Evolutionary conservation across 192 early-diverging fungal genomes (phyloP).

Genomic region (Ambispora gerdemannii): DNA sequence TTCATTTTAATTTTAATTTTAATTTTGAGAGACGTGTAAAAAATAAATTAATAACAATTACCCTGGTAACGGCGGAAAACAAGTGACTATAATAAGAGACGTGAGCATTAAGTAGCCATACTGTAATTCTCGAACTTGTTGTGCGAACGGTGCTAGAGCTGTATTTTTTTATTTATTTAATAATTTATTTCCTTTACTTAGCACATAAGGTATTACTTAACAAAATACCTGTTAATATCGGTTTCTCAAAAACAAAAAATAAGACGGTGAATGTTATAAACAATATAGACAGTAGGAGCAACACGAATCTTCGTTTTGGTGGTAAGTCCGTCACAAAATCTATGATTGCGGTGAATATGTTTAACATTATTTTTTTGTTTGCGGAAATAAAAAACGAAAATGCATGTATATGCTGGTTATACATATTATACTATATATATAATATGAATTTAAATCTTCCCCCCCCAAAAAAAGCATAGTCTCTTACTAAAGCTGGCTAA

Average conservation of each 20-base stretch:
- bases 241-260: constrained; percentile 9
- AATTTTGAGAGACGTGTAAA: neutral
- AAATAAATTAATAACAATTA: neutral
- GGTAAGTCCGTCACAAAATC: constrained; percentile 1
- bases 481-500: no score
- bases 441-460: no score
- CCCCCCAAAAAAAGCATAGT: no score
- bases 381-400: no score
- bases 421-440: no score
- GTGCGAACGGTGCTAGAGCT: constrained; percentile 6
- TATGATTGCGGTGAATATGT: no score
- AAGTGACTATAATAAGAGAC: neutral
- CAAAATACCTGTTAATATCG: constrained; percentile 14
- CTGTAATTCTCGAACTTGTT: neutral
- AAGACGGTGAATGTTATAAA: neutral
- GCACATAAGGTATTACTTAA: constrained; percentile 11
- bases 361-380: no score
- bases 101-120: constrained; percentile 13
- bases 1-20: neutral
- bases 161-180: neutral
- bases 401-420: no score
- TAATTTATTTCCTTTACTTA: neutral
- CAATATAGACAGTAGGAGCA: neutral
- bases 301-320: neutral
- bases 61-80: constrained; percentile 22